Base-by-base conservation (phyloP, 768 basidiomycete species). In the Lactifluus subvellereus region DNA sequence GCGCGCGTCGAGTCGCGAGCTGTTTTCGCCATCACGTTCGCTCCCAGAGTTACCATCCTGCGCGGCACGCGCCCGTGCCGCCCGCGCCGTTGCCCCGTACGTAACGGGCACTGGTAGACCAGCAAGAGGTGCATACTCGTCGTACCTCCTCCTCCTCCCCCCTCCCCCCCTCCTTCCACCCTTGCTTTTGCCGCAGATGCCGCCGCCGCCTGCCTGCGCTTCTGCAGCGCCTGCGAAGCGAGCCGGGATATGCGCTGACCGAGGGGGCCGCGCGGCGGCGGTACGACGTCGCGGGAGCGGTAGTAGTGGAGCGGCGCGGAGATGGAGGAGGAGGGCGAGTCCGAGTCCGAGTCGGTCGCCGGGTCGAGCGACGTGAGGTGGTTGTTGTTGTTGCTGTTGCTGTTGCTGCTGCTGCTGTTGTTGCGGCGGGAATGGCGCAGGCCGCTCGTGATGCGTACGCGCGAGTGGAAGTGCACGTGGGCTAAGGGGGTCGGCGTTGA, bases 371-470 rank as follows among this genome's bases (percentile, higher is more conserved):
- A 27, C 27, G 27, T 32, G 4, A 61, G n/a, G 52, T 14, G 61
- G 38, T 40, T 60, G 35, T 37, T 37, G 35, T 1, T 11, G 6
- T 37, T 37, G 10, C 8, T 11, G 35, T 7, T 37, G 35, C 2
- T 37, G 10, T 37, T 37, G 10, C 7, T 37, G 10, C 7, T 37
- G 35, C 3, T 37, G 35, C 1, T 11, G 8, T 37, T 40, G 38
- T 40, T 3, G 38, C 74, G 75, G 22, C 78, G 77, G 66, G 79
- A 78, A 33, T 78, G 79, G 51, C 79, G 79, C 38, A 89, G 69
- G 20, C 89, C 89, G 16, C 86, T 87, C 3, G 87, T 82, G 65
- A 91, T 91, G 67, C 89, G 85, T 37, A 91, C 89, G 47, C 89
- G 82, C 58, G 88, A 85, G 60, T 83, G 82, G 72, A 91, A 91